Percentiles rank a stretch among this genome's conserved stretches.
Evolutionary conservation across 2,329 filamentous ascomycete genomes (phyloP).

Genomic region (Fulvia fulva): DNA sequence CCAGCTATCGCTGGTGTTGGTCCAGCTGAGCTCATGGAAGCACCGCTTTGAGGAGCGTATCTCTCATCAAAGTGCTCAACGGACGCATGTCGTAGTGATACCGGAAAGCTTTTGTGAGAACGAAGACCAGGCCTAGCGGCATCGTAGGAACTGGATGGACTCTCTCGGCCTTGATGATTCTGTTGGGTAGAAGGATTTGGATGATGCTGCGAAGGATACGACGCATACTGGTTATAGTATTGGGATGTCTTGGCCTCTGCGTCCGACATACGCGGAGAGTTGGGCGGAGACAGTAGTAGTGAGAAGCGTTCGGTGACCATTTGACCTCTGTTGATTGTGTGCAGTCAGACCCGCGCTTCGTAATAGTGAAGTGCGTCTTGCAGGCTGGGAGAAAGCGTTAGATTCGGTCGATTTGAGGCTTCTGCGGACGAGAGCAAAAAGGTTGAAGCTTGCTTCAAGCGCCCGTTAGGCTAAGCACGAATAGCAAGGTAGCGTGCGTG

Average conservation of each 20-base stretch:
- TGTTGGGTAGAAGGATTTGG: not conserved
- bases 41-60: not conserved
- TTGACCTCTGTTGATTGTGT: conserved; percentile 11
- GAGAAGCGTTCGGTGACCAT: conserved; percentile 43
- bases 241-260: conserved; percentile 42
- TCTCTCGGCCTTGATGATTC: not conserved
- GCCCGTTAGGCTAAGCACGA: not conserved
- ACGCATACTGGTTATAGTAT: conserved; percentile 42
- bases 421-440: not conserved
- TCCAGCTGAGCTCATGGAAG: not conserved
- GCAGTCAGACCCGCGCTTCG: not conserved
- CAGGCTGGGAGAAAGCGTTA: not conserved
- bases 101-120: conserved; percentile 44
- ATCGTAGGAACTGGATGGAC: conserved; percentile 7
- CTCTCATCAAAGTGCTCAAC: not conserved
- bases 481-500: not conserved
- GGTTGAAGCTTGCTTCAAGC: not conserved
- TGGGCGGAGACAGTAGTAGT: conserved; percentile 48
- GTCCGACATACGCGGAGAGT: conserved; percentile 50
- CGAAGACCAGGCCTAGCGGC: conserved; percentile 36
- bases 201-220: conserved; percentile 22
- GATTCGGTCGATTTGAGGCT: not conserved
- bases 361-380: not conserved
- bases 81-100: conserved; percentile 15
- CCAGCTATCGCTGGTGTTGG: conserved; percentile 31